These are phyloP conservation scores for Penicillium psychrosexuale DNA, from an alignment of 2,329 filamentous ascomycete species.

Conservation along the genomic window DNA sequence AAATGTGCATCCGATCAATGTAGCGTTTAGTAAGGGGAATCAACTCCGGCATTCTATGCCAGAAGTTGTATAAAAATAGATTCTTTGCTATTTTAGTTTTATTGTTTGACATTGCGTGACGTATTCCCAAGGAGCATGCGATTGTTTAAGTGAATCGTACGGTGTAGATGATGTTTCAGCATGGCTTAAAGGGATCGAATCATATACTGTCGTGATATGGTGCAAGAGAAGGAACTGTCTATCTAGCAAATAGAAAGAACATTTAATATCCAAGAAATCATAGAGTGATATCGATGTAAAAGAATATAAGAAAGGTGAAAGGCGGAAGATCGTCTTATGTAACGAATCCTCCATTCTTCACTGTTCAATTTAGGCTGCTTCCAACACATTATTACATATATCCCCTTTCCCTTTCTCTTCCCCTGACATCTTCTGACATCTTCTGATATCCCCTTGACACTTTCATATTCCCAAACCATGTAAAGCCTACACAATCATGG, in stretches of 20 bases:
- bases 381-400: neutral
- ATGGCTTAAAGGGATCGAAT: neutral
- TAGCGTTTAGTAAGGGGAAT: neutral
- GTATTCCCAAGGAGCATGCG: neutral
- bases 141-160: neutral
- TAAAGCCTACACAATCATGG: slow-evolving; percentile 34
- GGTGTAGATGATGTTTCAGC: neutral
- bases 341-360: neutral
- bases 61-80: neutral
- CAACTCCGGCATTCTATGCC: neutral
- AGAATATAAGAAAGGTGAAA: neutral
- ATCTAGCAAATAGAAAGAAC: neutral
- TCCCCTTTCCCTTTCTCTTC: neutral
- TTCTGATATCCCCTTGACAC: neutral
- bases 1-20: neutral
- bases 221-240: neutral
- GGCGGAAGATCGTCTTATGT: neutral
- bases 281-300: neutral
- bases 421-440: neutral
- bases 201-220: neutral
- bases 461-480: slow-evolving; percentile 23
- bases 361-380: neutral
- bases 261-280: neutral
- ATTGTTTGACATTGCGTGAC: neutral
- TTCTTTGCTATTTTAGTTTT: neutral